phyloP scores from a whole-genome alignment of 2,329 filamentous ascomycete species.

The Cryoendolithus antarcticus region DNA sequence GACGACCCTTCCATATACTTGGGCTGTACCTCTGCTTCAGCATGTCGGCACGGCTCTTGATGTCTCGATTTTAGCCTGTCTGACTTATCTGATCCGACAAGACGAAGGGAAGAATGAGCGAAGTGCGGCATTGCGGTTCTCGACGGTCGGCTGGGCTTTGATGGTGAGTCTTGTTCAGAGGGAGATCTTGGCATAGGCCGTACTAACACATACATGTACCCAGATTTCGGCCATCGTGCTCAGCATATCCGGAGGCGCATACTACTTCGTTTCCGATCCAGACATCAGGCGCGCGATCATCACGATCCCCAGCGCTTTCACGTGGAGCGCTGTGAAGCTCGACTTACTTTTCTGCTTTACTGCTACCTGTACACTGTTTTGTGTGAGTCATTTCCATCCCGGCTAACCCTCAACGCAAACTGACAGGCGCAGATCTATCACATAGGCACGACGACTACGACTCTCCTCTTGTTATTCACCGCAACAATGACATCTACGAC shows the following conservation, averaged over 20 bases:
- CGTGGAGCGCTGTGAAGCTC: constrained; percentile 23
- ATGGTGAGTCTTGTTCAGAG: constrained; percentile 10
- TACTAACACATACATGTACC: too few species aligned
- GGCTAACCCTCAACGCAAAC: background rate
- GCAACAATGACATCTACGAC: constrained; percentile 23
- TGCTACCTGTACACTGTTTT: constrained; percentile 15
- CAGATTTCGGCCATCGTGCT: constrained; percentile 22
- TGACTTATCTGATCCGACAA: constrained; percentile 13
- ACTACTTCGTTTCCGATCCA: constrained; percentile 25
- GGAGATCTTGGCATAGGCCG: too few species aligned
- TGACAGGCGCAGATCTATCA: constrained; percentile 26
- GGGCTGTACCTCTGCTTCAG: constrained; percentile 27
- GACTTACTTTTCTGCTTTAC: constrained; percentile 17
- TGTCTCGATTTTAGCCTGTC: constrained; percentile 26
- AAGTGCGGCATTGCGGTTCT: constrained; percentile 9
- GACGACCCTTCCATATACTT: constrained; percentile 22
- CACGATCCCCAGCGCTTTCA: constrained; percentile 24
- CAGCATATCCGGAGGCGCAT: constrained; percentile 20
- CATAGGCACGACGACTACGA: constrained; percentile 27
- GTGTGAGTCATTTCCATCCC: constrained; percentile 13
- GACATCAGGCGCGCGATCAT: constrained; percentile 27
- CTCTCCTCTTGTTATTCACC: constrained; percentile 26
- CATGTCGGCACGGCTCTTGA: constrained; percentile 30
- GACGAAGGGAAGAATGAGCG: constrained; percentile 9
- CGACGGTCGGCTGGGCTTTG: constrained; percentile 16